Evolutionary conservation across 2,329 filamentous ascomycete species (phyloP).

Genomic region (Trematosphaeria pertusa): DNA sequence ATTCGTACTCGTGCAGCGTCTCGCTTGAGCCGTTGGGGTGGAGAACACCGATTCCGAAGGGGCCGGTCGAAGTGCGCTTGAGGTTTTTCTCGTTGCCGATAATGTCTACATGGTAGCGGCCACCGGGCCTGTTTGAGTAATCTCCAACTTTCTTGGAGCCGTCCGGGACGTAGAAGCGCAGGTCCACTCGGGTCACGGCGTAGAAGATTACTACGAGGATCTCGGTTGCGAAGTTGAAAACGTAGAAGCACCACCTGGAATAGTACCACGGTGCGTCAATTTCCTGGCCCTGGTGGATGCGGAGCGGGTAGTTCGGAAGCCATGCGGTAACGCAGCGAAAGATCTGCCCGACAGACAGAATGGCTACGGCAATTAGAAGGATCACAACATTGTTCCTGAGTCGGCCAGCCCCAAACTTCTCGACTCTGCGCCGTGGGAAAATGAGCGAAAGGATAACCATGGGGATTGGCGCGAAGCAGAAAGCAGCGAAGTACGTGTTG

Average conservation of each 20-base stretch:
- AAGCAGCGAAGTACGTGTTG: constrained; percentile 67
- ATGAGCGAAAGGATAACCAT: constrained; percentile 59
- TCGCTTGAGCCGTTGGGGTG: constrained; percentile 30
- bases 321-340: constrained; percentile 71
- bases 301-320: constrained; percentile 53
- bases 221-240: constrained; percentile 80
- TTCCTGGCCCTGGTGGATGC: constrained; percentile 54
- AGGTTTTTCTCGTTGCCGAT: constrained; percentile 31
- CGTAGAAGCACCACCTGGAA: constrained; percentile 76
- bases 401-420: constrained; percentile 73
- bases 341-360: constrained; percentile 71
- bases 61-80: constrained; percentile 14
- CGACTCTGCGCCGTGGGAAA: constrained; percentile 50
- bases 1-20: constrained; percentile 37
- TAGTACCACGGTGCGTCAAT: constrained; percentile 69
- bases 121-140: constrained; percentile 27
- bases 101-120: constrained; percentile 27
- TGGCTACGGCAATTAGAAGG: constrained; percentile 63
- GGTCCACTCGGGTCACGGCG: constrained; percentile 72
- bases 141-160: constrained; percentile 61
- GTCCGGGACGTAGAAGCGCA: constrained; percentile 77
- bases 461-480: constrained; percentile 71
- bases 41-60: constrained; percentile 3
- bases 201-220: constrained; percentile 73
- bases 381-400: constrained; percentile 73